Evolutionary conservation across 352 stramenopile genomes (phyloP).

Genomic region (Pythium phragmitis): DNA sequence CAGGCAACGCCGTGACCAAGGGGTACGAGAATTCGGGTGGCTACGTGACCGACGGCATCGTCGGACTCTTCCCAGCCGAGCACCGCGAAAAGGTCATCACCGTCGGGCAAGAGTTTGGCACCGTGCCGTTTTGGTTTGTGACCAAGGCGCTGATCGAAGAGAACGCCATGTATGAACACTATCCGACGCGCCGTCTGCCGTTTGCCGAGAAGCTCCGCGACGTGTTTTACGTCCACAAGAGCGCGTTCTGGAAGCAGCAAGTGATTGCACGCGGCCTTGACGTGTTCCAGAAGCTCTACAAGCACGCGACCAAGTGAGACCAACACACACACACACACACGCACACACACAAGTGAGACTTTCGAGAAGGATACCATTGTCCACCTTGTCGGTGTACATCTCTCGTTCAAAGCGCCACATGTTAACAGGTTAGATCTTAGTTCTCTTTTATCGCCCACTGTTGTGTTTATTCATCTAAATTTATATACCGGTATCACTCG

Average conservation of each 20-base stretch:
- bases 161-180: slow-evolving; percentile 62
- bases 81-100: slow-evolving; percentile 29
- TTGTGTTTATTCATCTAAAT: too few relatives aligned
- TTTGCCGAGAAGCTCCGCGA: slow-evolving; percentile 68
- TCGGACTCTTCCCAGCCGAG: slow-evolving; percentile 29
- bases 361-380: background rate
- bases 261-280: slow-evolving; percentile 50
- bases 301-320: slow-evolving; percentile 7
- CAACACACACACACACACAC: background rate
- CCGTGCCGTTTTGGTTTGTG: slow-evolving; percentile 51
- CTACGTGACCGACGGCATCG: slow-evolving; percentile 43
- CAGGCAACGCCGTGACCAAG: slow-evolving; percentile 35
- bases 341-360: background rate
- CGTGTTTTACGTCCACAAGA: slow-evolving; percentile 82
- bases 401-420: background rate
- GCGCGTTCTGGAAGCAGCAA: slow-evolving; percentile 56
- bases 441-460: background rate
- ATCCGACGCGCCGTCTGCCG: slow-evolving; percentile 40
- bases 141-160: slow-evolving; percentile 64
- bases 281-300: slow-evolving; percentile 49
- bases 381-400: background rate
- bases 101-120: slow-evolving; percentile 78
- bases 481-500: background rate
- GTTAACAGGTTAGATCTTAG: background rate
- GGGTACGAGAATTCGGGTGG: slow-evolving; percentile 58